Evolutionary conservation across 2,329 filamentous ascomycete genomes (phyloP), one percentile per base, ranked within the genome.

Genomic region (Albifimbria verrucaria): DNA sequence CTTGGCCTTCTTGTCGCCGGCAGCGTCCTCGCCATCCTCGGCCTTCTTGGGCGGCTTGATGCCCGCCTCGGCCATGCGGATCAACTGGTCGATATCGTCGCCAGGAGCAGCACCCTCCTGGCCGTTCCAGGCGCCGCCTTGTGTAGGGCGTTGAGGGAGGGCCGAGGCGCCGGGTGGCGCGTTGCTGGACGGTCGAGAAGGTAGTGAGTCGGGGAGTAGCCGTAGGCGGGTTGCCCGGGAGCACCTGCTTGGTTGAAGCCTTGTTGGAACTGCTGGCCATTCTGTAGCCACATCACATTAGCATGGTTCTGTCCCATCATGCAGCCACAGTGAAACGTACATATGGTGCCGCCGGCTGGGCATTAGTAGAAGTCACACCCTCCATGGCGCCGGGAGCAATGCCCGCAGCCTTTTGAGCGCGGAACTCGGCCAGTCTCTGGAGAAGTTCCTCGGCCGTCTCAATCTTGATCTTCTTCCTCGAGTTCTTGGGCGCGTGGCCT

Each of bases 361-460:
- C 77, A 57, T 72, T 76, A 51, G 57, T 57, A 49, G 60, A 55
- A 12, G 61, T 57, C 7, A 61, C 60, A 18, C 61, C 62, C 48
- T 68, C 68, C 26, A 69, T 66, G 11, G 68, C 80, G 56, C 81
- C 83, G 47, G 63, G 63, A 23, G 77, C 76, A 12, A 39, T 39
- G 24, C 79, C 78, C 59, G 87, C 82, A 18, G 83, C 83, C 55
- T 83, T 80, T 65, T 83, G 85, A 6, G 86, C 86, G 59, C 88
- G 87, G 67, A 89, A 89, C 62, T 89, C 89, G 9, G 88, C 89
- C 53, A 96, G 72, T 50, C 92, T 82, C 72, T 86, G 85, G 77
- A 93, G 92, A 55, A 97, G 73, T 64, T 95, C 90, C 17, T 89
- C 86, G 0, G 88, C 68, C 5, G 82, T 81, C 74, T 96, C 90